Base-by-base conservation (phyloP, 305 asterid genomes). In the Rubia peregrina region DNA sequence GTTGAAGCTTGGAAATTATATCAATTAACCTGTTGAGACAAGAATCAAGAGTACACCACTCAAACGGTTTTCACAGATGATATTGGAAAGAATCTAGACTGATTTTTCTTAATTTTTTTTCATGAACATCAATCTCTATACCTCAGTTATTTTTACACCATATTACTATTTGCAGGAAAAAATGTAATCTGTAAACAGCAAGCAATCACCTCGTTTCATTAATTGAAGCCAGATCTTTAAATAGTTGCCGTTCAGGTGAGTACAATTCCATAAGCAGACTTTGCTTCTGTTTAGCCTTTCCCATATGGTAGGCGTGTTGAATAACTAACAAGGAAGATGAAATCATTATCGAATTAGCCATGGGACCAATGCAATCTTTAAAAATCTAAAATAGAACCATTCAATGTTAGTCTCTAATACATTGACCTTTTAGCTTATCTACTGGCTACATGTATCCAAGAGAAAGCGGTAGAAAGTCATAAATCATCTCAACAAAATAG, bases 261-360 rank as follows among this genome's bases (percentile, higher is more conserved):
- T 86, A 94, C 62, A 94, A 81, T 85, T 94, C 99, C 80, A 82
- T 72, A 55, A 94, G 87, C 78, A 94, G 96, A 78, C 91, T 71
- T 79, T 89, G 98, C 80, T 94, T 94, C 86, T 91, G 99, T 78
- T 81, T 80, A 65, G 96, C 89, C 81, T 83, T 91, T 73, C 97
- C 98, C 89, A 91, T 73, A 62, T 64, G 49, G 82, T 87, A 94
- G 4, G 93, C 99, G 74, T 88, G 96, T 75, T 94, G 96, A 76
- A 88, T 74, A 79, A 88, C 99, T 91, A 84, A 84, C 78, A 80
- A 55, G 81, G 43, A 67, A 59, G 69, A 55, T 68, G 63, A 61
- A n/a, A 68, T 3, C 16, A 64, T 33, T 12, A n/a, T 48, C 46
- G 22, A 36, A 48, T 26, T 46, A 12, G 16, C 26, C 61, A 49